Base-by-base conservation (phyloP, 2,329 filamentous ascomycete species). In the Fusarium virguliforme region DNA sequence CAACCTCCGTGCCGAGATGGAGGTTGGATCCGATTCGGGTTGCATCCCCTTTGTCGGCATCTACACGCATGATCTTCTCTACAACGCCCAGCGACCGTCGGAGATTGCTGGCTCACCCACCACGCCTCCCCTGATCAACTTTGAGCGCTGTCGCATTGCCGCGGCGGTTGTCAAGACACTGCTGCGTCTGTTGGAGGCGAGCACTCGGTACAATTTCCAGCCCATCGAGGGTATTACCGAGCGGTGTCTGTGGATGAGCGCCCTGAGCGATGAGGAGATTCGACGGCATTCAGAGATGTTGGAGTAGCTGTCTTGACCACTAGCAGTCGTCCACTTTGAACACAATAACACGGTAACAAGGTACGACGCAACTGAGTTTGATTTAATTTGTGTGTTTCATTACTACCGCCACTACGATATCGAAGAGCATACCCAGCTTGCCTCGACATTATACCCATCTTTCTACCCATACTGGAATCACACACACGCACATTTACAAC, bases 31-130 rank as follows among this genome's bases (percentile, higher is more conserved):
- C 2, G 90, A 93, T 60, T 85, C 87, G 38, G 92, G 92, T 2
- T 95, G 93, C 74, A 95, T 96, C 67, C 93, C 93, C 0, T 95
- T 96, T 77, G 92, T 96, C 53, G 93, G 91, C 64, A 90, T 91
- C 61, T 96, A 96, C 79, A 95, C 92, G 2, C 93, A 95, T 76
- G 93, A 96, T 77, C 85, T 96, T 41, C 88, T 95, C 48, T 94
- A 93, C 84, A 95, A 95, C 75, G 90, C 91, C 1, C 92, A 95
- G 78, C 89, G 94, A 68, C 92, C 93, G 2, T 90, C 91, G 2
- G 91, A 93, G 78, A 91, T 95, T 72, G 89, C 90, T 2, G 89
- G 87, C 74, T 92, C 89, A 4, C 89, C 89, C 22, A 87, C 84
- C 0, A 88, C 88, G 6, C 88, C 92, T 67, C 90, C 90, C 13